Evolutionary conservation across 257 asterid genomes (phyloP).

Genomic region (Nicotiana knightiana): DNA sequence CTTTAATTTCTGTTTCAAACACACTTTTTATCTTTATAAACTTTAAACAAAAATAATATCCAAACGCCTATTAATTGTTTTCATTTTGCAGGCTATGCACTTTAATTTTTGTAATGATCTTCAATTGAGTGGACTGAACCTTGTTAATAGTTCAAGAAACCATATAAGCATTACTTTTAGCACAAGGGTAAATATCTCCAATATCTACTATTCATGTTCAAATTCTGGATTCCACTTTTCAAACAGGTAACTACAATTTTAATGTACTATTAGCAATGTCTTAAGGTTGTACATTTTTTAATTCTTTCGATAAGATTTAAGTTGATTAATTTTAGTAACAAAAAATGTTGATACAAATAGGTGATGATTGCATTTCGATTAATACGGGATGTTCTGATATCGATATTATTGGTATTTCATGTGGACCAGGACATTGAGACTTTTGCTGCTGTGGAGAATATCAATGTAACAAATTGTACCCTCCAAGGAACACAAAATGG

Average conservation of each 20-base stretch:
- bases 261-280: too few relatives aligned
- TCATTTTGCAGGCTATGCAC: slow-evolving; percentile 27
- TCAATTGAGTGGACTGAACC: slow-evolving; percentile 29
- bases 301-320: not conserved
- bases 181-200: slow-evolving; percentile 18
- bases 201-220: slow-evolving; percentile 24
- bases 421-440: slow-evolving; percentile 53
- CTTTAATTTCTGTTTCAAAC: too few relatives aligned
- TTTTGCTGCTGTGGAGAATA: slow-evolving; percentile 30
- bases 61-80: not conserved
- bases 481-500: slow-evolving; percentile 37
- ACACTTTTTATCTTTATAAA: too few relatives aligned
- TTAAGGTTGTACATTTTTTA: not conserved
- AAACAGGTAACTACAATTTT: not conserved
- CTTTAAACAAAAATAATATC: too few relatives aligned
- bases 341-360: slow-evolving; percentile 6
- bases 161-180: slow-evolving; percentile 34
- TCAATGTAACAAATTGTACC: slow-evolving; percentile 32
- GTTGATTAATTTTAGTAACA: not conserved
- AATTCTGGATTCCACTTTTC: slow-evolving; percentile 7
- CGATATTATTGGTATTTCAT: slow-evolving; percentile 27
- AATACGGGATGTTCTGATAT: slow-evolving; percentile 38
- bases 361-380: slow-evolving; percentile 52
- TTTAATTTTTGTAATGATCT: slow-evolving; percentile 37
- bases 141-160: slow-evolving; percentile 36